Conservation (phyloP, 306 rosid species). For the Spatholobus suberectus region DNA sequence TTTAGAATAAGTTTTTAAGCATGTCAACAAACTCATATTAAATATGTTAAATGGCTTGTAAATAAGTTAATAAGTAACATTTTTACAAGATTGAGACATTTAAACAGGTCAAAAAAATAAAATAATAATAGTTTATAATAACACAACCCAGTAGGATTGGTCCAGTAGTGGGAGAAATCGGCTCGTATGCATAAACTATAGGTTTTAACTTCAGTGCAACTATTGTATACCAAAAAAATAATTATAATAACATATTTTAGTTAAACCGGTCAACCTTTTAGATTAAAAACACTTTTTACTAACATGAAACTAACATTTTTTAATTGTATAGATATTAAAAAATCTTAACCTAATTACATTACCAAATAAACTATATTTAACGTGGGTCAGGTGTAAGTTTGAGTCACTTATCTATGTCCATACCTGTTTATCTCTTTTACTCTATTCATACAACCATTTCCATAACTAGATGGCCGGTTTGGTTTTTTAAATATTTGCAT, state of each 20-base stretch:
- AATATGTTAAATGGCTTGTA: not conserved
- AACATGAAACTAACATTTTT: not conserved
- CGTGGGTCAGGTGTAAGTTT: not conserved
- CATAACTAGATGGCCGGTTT: constrained; percentile 17
- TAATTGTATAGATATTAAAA: not conserved
- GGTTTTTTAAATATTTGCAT: constrained; percentile 12
- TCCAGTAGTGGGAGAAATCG: too few species aligned
- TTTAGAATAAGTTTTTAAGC: not conserved
- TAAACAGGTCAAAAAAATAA: not conserved
- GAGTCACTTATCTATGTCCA: not conserved
- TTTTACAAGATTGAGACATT: not conserved
- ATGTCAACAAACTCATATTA: not conserved
- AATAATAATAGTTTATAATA: too few species aligned
- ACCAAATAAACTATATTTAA: not conserved
- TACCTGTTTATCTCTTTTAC: not conserved
- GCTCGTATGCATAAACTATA: too few species aligned
- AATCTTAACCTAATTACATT: not conserved
- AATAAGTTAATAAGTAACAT: not conserved
- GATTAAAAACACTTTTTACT: not conserved
- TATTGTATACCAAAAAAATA: too few species aligned
- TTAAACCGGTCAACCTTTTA: constrained; percentile 14
- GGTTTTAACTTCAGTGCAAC: too few species aligned
- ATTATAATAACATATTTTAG: not conserved
- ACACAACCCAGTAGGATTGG: too few species aligned
- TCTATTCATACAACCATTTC: constrained; percentile 17